Conservation (phyloP, 1,139 yeast genomes). For the Hansenula lynferdii region DNA sequence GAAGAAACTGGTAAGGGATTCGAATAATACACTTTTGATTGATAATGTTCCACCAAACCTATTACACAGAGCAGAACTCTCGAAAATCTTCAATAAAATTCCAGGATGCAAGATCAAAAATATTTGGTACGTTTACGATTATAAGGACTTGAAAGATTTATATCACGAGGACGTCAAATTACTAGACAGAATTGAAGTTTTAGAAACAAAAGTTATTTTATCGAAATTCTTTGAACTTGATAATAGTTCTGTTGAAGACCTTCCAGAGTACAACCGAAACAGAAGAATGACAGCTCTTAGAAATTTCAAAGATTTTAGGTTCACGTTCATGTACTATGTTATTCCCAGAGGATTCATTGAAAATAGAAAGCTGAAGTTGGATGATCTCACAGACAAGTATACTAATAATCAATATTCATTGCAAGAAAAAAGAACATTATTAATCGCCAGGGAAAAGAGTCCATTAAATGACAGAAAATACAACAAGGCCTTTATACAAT, state of each 20-base stretch:
- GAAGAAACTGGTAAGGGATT: conserved; percentile 18
- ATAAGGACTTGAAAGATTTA: conserved; percentile 28
- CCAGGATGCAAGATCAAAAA: conserved; percentile 28
- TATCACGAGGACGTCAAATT: conserved; percentile 32
- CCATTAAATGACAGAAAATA: conserved; percentile 21
- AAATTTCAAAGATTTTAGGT: conserved; percentile 1
- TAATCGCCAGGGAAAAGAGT: conserved; percentile 15
- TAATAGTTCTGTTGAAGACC: conserved; percentile 1
- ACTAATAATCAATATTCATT: conserved; percentile 7
- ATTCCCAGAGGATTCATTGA: conserved; percentile 3
- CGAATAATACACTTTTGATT: conserved; percentile 38
- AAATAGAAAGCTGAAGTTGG: conserved; percentile 7
- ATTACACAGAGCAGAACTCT: conserved; percentile 30
- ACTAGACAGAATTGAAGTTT: conserved; percentile 36
- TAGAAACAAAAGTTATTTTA: conserved; percentile 24
- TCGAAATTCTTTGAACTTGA: conserved; percentile 11
- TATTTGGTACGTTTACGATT: conserved; percentile 49
- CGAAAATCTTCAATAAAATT: conserved; percentile 24
- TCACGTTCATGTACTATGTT: conserved; percentile 3
- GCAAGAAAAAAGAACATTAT: conserved; percentile 24
- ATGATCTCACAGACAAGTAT: conserved; percentile 4
- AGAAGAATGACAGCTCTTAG: conserved; percentile 3
- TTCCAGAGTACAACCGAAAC: conserved; percentile 2
- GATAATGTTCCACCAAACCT: conserved; percentile 42
- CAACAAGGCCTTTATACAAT: conserved; percentile 48